Conservation (phyloP, 164 flowering plant species). For the Saururus chinensis region DNA sequence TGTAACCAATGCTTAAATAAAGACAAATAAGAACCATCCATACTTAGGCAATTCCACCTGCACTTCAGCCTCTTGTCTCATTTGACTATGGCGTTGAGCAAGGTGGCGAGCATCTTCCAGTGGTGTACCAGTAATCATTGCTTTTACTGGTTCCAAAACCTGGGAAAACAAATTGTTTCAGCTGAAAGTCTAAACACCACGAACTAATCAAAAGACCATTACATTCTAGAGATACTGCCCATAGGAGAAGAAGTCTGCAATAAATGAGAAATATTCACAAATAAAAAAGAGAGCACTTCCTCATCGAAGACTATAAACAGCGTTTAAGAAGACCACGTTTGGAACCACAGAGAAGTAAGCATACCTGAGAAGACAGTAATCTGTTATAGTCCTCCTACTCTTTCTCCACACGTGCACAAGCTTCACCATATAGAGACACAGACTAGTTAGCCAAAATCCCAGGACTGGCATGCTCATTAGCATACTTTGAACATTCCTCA, state of each 20-base stretch:
- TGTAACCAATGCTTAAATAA: conserved; percentile 6
- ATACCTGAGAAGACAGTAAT: conserved; percentile 59
- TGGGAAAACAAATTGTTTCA: conserved; percentile 14
- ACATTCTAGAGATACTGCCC: no score
- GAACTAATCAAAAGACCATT: no score
- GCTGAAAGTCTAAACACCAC: no score
- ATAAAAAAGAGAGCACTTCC: no score
- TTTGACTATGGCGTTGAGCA: no score
- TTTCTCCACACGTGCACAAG: conserved; percentile 70
- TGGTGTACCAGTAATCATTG: conserved; percentile 78
- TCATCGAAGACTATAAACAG: background rate
- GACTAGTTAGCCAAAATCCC: conserved; percentile 71
- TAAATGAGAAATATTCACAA: background rate
- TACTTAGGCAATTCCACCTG: conserved; percentile 56
- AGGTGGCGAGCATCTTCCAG: conserved; percentile 99
- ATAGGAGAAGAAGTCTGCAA: background rate
- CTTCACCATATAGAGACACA: conserved; percentile 80
- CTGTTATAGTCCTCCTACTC: conserved; percentile 84
- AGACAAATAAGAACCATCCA: no score
- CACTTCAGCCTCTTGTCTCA: conserved; percentile 91
- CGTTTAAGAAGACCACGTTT: background rate
- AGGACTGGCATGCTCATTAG: conserved; percentile 55
- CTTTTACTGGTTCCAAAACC: conserved; percentile 85
- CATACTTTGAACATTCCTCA: conserved; percentile 84
- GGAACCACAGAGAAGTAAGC: background rate